phyloP scores from a whole-genome alignment of 345 rosid genomes.

The Euphorbia peplus region DNA sequence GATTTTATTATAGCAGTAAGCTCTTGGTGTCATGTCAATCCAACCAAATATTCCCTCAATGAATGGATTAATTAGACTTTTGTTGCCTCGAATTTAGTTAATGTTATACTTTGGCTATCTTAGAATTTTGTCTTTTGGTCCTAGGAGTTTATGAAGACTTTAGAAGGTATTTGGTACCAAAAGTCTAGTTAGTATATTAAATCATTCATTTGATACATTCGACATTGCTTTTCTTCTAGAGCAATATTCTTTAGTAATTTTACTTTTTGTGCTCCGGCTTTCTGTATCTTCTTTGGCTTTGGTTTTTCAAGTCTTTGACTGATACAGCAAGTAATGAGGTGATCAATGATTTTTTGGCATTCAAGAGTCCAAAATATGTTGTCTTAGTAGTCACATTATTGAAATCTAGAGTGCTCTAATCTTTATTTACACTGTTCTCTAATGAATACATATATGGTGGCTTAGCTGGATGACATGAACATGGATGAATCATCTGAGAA shows the following conservation, averaged over 20 bases:
- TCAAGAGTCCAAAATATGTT: background rate
- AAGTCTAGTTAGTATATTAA: background rate
- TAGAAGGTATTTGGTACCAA: background rate
- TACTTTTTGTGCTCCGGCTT: background rate
- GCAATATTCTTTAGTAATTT: background rate
- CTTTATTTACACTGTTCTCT: constrained; percentile 8
- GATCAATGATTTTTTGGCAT: background rate
- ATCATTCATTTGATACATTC: background rate
- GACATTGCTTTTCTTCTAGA: background rate
- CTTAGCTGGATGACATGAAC: constrained; percentile 77
- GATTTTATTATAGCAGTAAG: background rate
- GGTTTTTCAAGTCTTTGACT: background rate
- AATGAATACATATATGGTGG: constrained; percentile 21
- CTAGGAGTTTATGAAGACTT: background rate
- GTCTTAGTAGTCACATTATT: constrained; percentile 1
- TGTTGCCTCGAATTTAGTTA: background rate
- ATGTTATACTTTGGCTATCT: background rate
- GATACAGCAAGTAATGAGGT: background rate
- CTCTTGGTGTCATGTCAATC: background rate
- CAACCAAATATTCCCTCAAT: background rate
- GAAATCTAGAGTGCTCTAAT: background rate
- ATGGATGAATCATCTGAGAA: constrained; percentile 87
- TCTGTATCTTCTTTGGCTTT: background rate
- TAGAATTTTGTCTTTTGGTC: background rate
- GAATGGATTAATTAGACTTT: background rate